A percentile compares a stretch with the other conserved stretches of the same genome.
Evolutionary conservation across 495 filamentous ascomycete species (phyloP).

Genomic region (Penicillium diatomitis): DNA sequence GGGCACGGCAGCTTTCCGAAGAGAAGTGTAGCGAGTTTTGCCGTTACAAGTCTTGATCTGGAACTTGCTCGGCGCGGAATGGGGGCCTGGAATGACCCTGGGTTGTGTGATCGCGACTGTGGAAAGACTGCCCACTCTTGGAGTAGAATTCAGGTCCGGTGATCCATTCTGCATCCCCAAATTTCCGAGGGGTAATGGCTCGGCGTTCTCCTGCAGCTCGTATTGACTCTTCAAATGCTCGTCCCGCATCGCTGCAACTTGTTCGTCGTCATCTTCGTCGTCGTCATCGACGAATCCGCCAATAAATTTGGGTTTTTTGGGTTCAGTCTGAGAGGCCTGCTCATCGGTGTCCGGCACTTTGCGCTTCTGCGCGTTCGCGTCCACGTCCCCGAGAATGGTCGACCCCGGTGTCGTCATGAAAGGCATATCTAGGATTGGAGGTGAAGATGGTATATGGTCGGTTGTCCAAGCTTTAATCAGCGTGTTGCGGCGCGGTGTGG

Average conservation of each 20-base stretch:
- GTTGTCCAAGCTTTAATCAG: slow-evolving; percentile 7
- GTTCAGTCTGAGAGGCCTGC: slow-evolving; percentile 24
- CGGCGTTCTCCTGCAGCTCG: slow-evolving; percentile 24
- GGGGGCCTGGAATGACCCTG: slow-evolving; percentile 7
- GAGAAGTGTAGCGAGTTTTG: slow-evolving; percentile 44
- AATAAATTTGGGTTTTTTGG: slow-evolving; percentile 32
- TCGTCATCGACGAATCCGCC: slow-evolving; percentile 41
- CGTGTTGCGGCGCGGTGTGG: slow-evolving; percentile 18
- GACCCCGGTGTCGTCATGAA: slow-evolving; percentile 49
- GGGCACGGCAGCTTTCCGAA: slow-evolving; percentile 36
- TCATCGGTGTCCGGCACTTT: slow-evolving; percentile 34
- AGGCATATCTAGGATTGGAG: slow-evolving; percentile 43
- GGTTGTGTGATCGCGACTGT: slow-evolving; percentile 4
- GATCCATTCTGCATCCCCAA: background rate
- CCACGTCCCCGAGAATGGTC: slow-evolving; percentile 3
- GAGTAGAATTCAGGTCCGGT: background rate
- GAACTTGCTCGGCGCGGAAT: slow-evolving; percentile 18
- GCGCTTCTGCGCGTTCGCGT: slow-evolving; percentile 29
- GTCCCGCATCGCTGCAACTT: slow-evolving; percentile 21
- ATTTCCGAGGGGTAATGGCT: slow-evolving; percentile 4
- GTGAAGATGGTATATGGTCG: slow-evolving; percentile 22
- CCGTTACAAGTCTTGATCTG: slow-evolving; percentile 60
- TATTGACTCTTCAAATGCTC: slow-evolving; percentile 32
- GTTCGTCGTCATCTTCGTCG: slow-evolving; percentile 36
- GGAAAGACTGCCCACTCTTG: slow-evolving; percentile 1